Base-by-base conservation (phyloP, 129 eudicot genomes). In the carrot (Daucus carota) region DNA sequence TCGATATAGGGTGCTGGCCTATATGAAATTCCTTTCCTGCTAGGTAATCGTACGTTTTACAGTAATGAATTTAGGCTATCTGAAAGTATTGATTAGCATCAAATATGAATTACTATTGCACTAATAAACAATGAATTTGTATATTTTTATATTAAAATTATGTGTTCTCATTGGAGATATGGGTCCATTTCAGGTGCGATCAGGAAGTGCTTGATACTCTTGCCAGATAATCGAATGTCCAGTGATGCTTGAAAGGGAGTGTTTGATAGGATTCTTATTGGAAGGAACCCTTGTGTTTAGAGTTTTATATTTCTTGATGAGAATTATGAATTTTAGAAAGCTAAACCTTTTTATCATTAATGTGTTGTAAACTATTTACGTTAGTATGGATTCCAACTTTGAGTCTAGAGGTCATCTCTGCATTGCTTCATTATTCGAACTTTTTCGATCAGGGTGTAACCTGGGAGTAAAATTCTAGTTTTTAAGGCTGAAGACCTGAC, bases 181-280 rank as follows among this genome's bases (percentile, higher is more conserved):
- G 24, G 40, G 29, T 13, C 6, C 26, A 70, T 75, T 63, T 3
- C 81, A 86, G 89, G 83, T 14, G 36, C 77, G 72, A 26, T 67
- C 80, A 29, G 80, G 74, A 33, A 80, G 85, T 71, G 81, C 77
- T 0, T 86, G 83, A 83, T 63, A 32, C 41, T 4, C 45, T 31
- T 10, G 41, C 76, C 32, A n/a, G n/a, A 63, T 15, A 14, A 5
- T 62, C 22, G 22, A 29, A 63, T 31, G 14, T 63, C 22, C 3
- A 8, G 4, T 29, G 70, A 31, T 63, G 70, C 22, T 63, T 63
- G 38, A 29, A 63, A 63, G 70, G 40, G 70, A 63, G 40, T 5
- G 70, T 17, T 63, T 31, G 70, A 63, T 29, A 63, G 22, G 36
- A 29, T 63, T 31, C 38, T 29, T 63, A 31, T 63, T 31, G 10